Base-by-base conservation (phyloP, 208 protist species). In the Crithidia acanthocephali region DNA sequence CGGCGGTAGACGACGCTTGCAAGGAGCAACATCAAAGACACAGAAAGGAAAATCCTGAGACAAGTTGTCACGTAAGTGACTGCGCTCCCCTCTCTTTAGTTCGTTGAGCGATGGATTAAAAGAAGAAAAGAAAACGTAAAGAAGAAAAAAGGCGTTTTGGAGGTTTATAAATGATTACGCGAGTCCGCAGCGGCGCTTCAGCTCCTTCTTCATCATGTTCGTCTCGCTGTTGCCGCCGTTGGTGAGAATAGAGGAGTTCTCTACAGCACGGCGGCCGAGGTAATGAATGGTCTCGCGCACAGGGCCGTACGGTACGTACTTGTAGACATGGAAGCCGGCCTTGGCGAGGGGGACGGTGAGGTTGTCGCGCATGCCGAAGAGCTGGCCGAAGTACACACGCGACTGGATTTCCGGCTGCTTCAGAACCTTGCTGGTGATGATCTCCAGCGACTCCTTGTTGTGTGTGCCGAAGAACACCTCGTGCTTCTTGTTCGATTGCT, bases 251-350 rank as follows among this genome's bases (percentile, higher is more conserved):
- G 91, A 81, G 32, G 87, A 79, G 77, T 99, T 99, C 84, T 99
- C 98, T 60, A 98, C 85, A 10, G 95, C 94, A n/a, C 97, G 83
- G 51, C 97, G 89, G 45, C 97, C 87, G 28, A 99, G 84, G 79
- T 99, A 99, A 42, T 98, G 97, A 63, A 99, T 85, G 10, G 98
- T 97, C 76, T 99, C 95, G 50, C 85, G 57, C 37, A 99, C 91
- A 32, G 97, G 97, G 13, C 98, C 98, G 76, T 99, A 99, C 9
- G 98, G 98, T 13, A 99, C 84, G 88, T 99, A 99, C 84, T 96
- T 97, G 84, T 87, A 95, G 11, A 94, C 86, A 51, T 85, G 76
- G 55, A 92, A 98, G 20, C 92, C 92, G 2, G 90, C 80, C 35
- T 81, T 77, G 42, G 92, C 94, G 9, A 99, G 87, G 7, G 93